Percentiles rank a stretch among this genome's conserved stretches.
Conservation (phyloP, 192 early-diverging fungal genomes). For the Coemansia sp. region DNA sequence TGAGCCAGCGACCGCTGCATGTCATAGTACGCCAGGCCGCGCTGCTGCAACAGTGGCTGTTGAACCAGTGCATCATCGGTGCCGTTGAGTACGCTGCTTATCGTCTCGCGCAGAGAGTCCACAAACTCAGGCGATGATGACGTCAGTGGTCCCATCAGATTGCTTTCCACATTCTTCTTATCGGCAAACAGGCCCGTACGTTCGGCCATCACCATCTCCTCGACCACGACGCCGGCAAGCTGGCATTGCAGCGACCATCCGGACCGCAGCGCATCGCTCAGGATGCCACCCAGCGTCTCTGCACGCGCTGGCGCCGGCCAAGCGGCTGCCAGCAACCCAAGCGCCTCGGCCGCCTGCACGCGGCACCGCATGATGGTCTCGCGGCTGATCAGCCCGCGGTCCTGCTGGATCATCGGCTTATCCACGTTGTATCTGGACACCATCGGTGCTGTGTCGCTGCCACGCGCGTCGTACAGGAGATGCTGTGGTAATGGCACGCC, state of each 20-base stretch:
- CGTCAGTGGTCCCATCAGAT: constrained; percentile 12
- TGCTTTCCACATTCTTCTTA: too few species aligned
- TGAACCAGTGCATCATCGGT: neutral
- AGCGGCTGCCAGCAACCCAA: constrained; percentile 71
- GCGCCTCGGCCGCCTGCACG: constrained; percentile 69
- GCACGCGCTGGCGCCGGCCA: constrained; percentile 59
- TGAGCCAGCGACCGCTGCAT: constrained; percentile 4
- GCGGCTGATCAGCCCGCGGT: constrained; percentile 75
- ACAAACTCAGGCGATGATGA: constrained; percentile 57
- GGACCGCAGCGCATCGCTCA: constrained; percentile 66
- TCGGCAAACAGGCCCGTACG: constrained; percentile 25
- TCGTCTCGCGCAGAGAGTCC: constrained; percentile 54
- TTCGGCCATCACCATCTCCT: constrained; percentile 75
- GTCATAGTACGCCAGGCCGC: constrained; percentile 4
- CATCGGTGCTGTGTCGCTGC: neutral
- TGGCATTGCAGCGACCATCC: constrained; percentile 77
- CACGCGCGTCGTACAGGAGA: constrained; percentile 31
- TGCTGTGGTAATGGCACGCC: constrained; percentile 70
- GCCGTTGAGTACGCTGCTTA: constrained; percentile 56
- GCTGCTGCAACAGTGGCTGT: neutral
- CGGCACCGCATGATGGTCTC: constrained; percentile 82
- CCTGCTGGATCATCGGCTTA: constrained; percentile 87
- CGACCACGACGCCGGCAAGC: constrained; percentile 70
- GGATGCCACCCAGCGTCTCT: constrained; percentile 52
- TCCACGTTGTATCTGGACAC: constrained; percentile 75